Percentiles rank a stretch among this genome's conserved stretches.
Conservation (phyloP, 768 basidiomycete genomes). For the Agaricus subrufescens region DNA sequence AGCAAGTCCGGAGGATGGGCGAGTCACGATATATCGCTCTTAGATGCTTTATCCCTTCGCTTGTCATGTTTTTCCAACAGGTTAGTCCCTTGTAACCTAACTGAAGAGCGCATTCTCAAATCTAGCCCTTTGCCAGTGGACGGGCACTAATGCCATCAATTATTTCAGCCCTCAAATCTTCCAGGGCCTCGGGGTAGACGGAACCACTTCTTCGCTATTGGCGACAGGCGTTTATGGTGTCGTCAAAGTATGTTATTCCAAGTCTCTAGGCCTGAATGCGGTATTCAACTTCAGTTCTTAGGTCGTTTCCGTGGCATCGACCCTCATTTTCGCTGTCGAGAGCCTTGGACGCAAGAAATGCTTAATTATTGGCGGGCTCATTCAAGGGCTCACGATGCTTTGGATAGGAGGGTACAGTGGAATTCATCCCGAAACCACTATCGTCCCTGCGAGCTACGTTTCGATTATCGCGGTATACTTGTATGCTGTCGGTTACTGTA, state of each 20-base stretch:
- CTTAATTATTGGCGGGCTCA: conserved; percentile 46
- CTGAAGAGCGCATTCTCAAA: background rate
- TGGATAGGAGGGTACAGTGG: conserved; percentile 40
- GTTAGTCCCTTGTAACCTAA: conserved; percentile 6
- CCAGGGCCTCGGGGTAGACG: conserved; percentile 39
- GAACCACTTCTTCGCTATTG: conserved; percentile 37
- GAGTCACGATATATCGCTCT: conserved; percentile 37
- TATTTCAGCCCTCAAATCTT: conserved; percentile 48
- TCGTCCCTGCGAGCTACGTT: conserved; percentile 36
- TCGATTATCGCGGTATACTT: conserved; percentile 43
- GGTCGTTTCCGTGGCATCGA: conserved; percentile 34
- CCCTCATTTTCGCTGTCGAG: conserved; percentile 43
- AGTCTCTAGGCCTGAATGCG: no score
- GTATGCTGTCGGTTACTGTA: conserved; percentile 41
- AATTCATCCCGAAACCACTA: conserved; percentile 23
- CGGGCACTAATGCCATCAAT: conserved; percentile 51
- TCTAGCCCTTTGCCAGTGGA: conserved; percentile 29
- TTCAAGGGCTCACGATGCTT: conserved; percentile 44
- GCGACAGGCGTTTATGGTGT: conserved; percentile 43
- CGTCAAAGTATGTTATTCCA: conserved; percentile 21
- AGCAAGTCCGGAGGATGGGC: conserved; percentile 31
- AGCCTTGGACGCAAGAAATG: conserved; percentile 43
- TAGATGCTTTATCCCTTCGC: conserved; percentile 39
- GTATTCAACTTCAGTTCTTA: conserved; percentile 14
- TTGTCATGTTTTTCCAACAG: conserved; percentile 43